Conservation (phyloP, 176 grass and related monocot genomes). For the Paspalum vaginatum region DNA sequence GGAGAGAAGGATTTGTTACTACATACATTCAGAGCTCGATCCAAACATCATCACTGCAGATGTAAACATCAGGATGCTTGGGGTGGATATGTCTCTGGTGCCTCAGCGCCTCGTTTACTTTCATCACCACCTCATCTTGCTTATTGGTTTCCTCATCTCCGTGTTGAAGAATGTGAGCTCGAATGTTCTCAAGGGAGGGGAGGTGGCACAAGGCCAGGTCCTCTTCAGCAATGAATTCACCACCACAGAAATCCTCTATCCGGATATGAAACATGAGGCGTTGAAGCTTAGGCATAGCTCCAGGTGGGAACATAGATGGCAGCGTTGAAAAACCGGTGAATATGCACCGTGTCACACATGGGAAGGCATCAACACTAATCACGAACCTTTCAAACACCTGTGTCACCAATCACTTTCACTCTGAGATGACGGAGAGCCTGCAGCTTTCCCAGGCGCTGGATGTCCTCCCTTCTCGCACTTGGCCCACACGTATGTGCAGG, state of each 20-base stretch:
- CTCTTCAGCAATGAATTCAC: no score
- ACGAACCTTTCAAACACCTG: neutral
- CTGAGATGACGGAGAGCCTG: neutral
- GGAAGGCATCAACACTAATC: neutral
- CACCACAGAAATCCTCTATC: no score
- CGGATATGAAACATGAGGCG: no score
- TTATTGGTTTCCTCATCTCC: no score
- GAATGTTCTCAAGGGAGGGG: neutral
- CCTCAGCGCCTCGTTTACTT: no score
- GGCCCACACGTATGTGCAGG: accelerated
- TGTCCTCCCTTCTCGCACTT: neutral
- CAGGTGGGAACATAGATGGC: neutral
- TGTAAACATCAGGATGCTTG: no score
- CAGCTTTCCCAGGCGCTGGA: neutral
- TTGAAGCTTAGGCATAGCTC: neutral
- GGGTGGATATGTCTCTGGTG: no score
- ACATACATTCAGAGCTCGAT: no score
- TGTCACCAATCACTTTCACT: accelerated
- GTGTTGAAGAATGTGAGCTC: neutral
- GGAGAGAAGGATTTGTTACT: no score
- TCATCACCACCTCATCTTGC: no score
- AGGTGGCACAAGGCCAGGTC: no score
- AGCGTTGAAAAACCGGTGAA: neutral
- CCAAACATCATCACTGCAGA: no score
- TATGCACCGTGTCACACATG: neutral